These are phyloP conservation scores for Trifolium dubium DNA, from an alignment of 306 rosid genomes.

Conservation along the genomic window DNA sequence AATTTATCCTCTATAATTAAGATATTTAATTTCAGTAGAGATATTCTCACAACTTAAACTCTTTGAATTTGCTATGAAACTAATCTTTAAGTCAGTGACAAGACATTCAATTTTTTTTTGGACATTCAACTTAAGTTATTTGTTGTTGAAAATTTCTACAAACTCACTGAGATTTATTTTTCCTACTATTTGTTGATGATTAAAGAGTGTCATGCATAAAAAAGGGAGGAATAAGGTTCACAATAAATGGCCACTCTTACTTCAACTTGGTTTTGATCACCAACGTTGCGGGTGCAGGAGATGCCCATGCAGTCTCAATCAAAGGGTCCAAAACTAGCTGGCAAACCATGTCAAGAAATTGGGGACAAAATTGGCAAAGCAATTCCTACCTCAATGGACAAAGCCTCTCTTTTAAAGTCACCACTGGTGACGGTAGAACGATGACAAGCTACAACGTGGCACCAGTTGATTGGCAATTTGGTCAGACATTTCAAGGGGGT, in stretches of 20 bases:
- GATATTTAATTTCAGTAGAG: too few species aligned
- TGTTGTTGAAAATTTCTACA: neutral
- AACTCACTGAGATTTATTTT: neutral
- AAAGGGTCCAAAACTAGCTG: conserved; percentile 45
- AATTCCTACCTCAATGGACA: conserved; percentile 50
- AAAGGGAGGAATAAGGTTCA: conserved; percentile 53
- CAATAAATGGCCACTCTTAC: conserved; percentile 50
- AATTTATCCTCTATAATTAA: too few species aligned
- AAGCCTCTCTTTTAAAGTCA: conserved; percentile 49
- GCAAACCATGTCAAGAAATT: conserved; percentile 50
- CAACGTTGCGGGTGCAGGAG: conserved; percentile 54
- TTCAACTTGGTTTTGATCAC: conserved; percentile 50
- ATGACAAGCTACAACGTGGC: conserved; percentile 46
- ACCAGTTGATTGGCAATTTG: conserved; percentile 48
- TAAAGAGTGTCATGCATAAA: conserved; percentile 48
- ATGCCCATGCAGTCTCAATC: conserved; percentile 63
- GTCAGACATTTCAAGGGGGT: conserved; percentile 45
- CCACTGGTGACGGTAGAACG: conserved; percentile 42
- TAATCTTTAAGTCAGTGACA: too few species aligned
- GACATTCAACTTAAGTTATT: too few species aligned
- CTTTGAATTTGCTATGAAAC: too few species aligned
- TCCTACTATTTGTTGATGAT: conserved; percentile 24
- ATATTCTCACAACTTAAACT: too few species aligned
- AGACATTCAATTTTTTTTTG: too few species aligned
- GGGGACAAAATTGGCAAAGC: conserved; percentile 56